Evolutionary conservation across 164 flowering plant species (phyloP).

Genomic region (Stephania cephalantha): DNA sequence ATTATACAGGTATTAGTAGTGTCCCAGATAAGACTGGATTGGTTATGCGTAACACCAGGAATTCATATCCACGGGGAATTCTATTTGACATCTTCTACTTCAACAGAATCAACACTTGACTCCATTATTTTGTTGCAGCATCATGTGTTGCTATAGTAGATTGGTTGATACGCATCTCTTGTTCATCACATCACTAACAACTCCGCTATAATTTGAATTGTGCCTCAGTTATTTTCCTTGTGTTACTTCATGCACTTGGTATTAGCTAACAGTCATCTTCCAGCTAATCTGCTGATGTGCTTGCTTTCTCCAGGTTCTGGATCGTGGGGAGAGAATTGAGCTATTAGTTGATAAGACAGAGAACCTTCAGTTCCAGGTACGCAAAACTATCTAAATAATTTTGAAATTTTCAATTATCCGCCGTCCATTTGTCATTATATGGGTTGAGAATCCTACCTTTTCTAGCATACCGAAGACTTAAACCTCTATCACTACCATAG

Average conservation of each 20-base stretch:
- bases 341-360: slow-evolving; percentile 97
- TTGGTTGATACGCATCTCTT: not conserved
- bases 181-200: not conserved
- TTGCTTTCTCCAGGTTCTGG: slow-evolving; percentile 57
- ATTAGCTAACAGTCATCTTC: not conserved
- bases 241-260: not conserved
- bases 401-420: not conserved
- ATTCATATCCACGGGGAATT: not conserved
- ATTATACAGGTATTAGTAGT: no score
- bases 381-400: not conserved
- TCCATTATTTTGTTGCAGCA: not conserved
- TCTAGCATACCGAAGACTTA: not conserved
- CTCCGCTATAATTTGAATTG: not conserved
- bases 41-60: not conserved
- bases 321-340: slow-evolving; percentile 94
- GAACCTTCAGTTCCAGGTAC: slow-evolving; percentile 92
- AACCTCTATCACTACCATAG: not conserved
- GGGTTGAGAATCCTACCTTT: not conserved
- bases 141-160: not conserved
- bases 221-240: not conserved
- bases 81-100: not conserved
- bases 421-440: not conserved
- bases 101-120: not conserved
- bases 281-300: not conserved
- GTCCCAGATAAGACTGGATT: no score